Percentiles rank a stretch among this genome's conserved stretches.
Evolutionary conservation across 2,329 filamentous ascomycete genomes (phyloP).

Genomic region (Aspergillus pseudoviridinutans): DNA sequence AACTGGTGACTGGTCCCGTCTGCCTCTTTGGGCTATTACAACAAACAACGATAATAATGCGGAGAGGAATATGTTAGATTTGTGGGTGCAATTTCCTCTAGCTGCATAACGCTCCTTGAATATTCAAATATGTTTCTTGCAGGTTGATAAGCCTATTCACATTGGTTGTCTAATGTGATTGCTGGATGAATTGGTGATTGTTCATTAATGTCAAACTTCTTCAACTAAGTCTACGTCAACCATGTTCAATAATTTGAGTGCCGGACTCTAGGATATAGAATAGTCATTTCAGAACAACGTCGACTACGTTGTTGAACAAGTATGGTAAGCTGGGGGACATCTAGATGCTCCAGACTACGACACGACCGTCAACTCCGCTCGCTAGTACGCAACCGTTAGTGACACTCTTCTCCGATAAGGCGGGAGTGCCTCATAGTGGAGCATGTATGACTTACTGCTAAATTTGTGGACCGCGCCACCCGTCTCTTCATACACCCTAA

Average conservation of each 20-base stretch:
- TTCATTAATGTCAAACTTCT: background rate
- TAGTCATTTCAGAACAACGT: background rate
- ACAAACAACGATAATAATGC: no score
- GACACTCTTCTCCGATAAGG: background rate
- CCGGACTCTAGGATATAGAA: background rate
- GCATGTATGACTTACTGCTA: conserved; percentile 62
- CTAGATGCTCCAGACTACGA: conserved; percentile 73
- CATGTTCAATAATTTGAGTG: background rate
- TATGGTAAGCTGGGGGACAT: background rate
- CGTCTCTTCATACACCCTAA: conserved; percentile 69
- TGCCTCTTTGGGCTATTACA: no score
- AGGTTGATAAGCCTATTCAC: background rate
- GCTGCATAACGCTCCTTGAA: background rate
- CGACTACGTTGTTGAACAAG: background rate
- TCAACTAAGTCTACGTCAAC: background rate
- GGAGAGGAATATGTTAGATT: no score
- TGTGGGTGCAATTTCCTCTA: no score
- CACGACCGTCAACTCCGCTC: conserved; percentile 75
- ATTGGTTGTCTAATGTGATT: background rate
- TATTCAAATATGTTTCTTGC: background rate
- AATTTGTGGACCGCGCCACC: conserved; percentile 69
- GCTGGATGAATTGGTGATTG: background rate
- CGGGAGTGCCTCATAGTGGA: background rate
- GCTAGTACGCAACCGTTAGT: conserved; percentile 47
- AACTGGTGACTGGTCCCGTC: no score